Percentiles rank a stretch among this genome's conserved stretches.
Evolutionary conservation across 2,329 filamentous ascomycete genomes (phyloP).

Genomic region (Ophiostoma sp.): DNA sequence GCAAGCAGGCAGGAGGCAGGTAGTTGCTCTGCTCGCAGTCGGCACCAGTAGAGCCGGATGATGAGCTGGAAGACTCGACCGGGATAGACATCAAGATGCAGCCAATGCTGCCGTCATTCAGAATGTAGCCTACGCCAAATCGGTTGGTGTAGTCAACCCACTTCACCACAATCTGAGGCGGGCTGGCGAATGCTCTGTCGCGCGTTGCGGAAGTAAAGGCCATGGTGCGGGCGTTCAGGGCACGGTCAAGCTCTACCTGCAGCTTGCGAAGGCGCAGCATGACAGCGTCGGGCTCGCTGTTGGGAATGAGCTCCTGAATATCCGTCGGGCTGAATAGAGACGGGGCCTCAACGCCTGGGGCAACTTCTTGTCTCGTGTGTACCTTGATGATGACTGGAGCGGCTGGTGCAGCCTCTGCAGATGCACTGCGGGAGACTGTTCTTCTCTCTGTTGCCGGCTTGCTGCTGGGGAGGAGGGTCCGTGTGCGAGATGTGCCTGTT

Average conservation of each 20-base stretch:
- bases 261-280: slow-evolving; percentile 51
- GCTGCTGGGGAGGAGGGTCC: slow-evolving; percentile 26
- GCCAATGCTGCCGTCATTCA: slow-evolving; percentile 75
- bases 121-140: slow-evolving; percentile 76
- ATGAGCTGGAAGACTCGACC: slow-evolving; percentile 20
- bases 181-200: slow-evolving; percentile 52
- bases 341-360: slow-evolving; percentile 30
- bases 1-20: slow-evolving; percentile 64
- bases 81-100: slow-evolving; percentile 59
- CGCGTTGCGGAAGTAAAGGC: slow-evolving; percentile 51
- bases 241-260: slow-evolving; percentile 57
- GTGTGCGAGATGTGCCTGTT: slow-evolving; percentile 8
- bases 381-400: not conserved
- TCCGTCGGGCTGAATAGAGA: slow-evolving; percentile 55
- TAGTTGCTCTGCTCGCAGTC: slow-evolving; percentile 32
- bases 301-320: slow-evolving; percentile 44
- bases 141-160: slow-evolving; percentile 90
- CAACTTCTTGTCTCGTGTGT: slow-evolving; percentile 2
- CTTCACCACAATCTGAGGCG: slow-evolving; percentile 64
- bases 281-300: slow-evolving; percentile 54
- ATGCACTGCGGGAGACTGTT: slow-evolving; percentile 7
- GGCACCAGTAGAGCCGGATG: not conserved
- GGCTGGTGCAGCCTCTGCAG: slow-evolving; percentile 13
- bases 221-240: slow-evolving; percentile 59
- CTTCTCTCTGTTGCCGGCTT: slow-evolving; percentile 19